Percentiles rank a stretch among this genome's conserved stretches.
phyloP scores from a whole-genome alignment of 192 early-diverging fungal species.

The Globomyces pollinis-pini region DNA sequence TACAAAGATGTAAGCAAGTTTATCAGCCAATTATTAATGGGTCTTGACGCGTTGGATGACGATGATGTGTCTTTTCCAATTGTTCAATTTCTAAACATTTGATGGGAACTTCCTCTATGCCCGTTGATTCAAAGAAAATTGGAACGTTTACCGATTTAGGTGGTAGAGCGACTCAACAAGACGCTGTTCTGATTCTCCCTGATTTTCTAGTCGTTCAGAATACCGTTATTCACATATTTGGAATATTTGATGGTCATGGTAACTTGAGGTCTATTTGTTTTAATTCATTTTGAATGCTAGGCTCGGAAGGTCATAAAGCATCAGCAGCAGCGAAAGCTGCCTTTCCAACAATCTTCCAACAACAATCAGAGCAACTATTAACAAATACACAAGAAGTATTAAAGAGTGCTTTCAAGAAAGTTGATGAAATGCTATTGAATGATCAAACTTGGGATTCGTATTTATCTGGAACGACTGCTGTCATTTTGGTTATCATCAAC shows the following conservation, averaged over 20 bases:
- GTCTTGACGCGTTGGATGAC: no score
- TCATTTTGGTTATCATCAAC: slow-evolving; percentile 20
- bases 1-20: no score
- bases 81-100: background rate
- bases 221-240: slow-evolving; percentile 26
- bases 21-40: no score
- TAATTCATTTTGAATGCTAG: background rate
- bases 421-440: slow-evolving; percentile 21
- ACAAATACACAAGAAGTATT: slow-evolving; percentile 23
- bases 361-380: slow-evolving; percentile 6
- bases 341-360: slow-evolving; percentile 21
- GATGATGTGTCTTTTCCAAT: no score
- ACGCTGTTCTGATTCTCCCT: background rate
- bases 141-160: slow-evolving; percentile 1
- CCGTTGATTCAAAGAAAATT: no score
- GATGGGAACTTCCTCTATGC: background rate
- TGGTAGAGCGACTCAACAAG: slow-evolving; percentile 6
- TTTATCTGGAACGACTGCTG: slow-evolving; percentile 46
- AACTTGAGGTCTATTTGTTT: no score
- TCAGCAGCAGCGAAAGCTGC: slow-evolving; percentile 17
- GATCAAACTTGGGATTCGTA: slow-evolving; percentile 37
- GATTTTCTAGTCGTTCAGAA: slow-evolving; percentile 15
- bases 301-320: slow-evolving; percentile 33
- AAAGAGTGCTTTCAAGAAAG: slow-evolving; percentile 21
- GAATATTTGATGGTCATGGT: slow-evolving; percentile 51